Evolutionary conservation across 2,329 filamentous ascomycete species (phyloP).

Genomic region (Knoxdaviesia capensis): DNA sequence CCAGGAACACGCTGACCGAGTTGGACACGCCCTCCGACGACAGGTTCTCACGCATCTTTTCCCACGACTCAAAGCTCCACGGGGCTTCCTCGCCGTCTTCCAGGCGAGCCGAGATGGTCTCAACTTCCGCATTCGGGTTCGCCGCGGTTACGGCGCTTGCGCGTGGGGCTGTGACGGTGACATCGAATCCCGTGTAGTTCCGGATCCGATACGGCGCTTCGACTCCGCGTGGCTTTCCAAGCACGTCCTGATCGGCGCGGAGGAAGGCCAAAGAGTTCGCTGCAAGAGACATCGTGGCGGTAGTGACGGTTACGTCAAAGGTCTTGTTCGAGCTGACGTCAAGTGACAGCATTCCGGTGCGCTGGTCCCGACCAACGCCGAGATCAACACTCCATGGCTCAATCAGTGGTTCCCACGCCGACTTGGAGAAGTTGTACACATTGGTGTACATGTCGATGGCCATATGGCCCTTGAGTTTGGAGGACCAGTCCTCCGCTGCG

Average conservation of each 20-base stretch:
- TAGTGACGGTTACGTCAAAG: slow-evolving; percentile 82
- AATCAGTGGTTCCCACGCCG: slow-evolving; percentile 87
- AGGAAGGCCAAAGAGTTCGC: slow-evolving; percentile 89
- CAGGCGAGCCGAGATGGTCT: slow-evolving; percentile 54
- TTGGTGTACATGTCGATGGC: slow-evolving; percentile 90
- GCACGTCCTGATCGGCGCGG: slow-evolving; percentile 62
- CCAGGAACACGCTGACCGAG: slow-evolving; percentile 62
- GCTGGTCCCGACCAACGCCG: slow-evolving; percentile 60
- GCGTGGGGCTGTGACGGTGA: slow-evolving; percentile 49
- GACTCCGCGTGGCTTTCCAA: slow-evolving; percentile 78
- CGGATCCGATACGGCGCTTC: slow-evolving; percentile 87
- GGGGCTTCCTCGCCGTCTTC: slow-evolving; percentile 78
- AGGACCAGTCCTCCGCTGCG: slow-evolving; percentile 79
- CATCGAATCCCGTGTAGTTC: slow-evolving; percentile 88
- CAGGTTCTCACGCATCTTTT: slow-evolving; percentile 85
- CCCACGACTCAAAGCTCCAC: slow-evolving; percentile 95
- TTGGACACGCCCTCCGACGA: slow-evolving; percentile 65
- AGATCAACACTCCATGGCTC: slow-evolving; percentile 95
- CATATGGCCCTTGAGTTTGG: slow-evolving; percentile 66
- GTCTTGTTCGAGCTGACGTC: slow-evolving; percentile 78
- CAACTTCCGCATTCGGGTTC: slow-evolving; percentile 10
- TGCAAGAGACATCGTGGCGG: slow-evolving; percentile 77
- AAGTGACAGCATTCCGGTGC: slow-evolving; percentile 57
- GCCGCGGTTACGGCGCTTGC: slow-evolving; percentile 16
- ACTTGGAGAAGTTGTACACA: slow-evolving; percentile 98